Evolutionary conservation across 164 flowering plant genomes (phyloP).

Genomic region (Tetrastigma voinierianum): DNA sequence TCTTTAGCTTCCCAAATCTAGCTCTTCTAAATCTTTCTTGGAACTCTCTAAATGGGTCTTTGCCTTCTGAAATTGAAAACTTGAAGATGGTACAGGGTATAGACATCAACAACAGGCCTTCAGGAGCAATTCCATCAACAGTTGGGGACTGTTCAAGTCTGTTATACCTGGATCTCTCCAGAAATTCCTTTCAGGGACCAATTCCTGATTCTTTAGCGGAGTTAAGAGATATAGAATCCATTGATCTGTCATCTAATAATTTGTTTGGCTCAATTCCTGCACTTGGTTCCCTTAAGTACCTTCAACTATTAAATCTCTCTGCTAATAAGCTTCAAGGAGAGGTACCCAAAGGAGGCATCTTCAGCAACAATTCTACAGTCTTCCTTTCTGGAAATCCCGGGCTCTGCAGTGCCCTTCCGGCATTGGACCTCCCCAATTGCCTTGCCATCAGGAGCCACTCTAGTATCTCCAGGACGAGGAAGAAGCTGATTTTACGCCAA

Average conservation of each 20-base stretch:
- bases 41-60: slow-evolving; percentile 17
- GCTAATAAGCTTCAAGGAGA: slow-evolving; percentile 11
- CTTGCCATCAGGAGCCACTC: not conserved
- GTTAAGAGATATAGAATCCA: slow-evolving; percentile 13
- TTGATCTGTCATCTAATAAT: slow-evolving; percentile 18
- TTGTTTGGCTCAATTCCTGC: slow-evolving; percentile 18
- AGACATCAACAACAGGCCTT: slow-evolving; percentile 10
- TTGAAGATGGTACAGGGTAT: slow-evolving; percentile 7
- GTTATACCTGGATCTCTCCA: slow-evolving; percentile 3
- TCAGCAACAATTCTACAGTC: slow-evolving; percentile 8
- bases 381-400: slow-evolving; percentile 7
- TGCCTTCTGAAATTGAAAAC: slow-evolving; percentile 20
- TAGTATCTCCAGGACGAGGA: not conserved
- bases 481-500: not conserved
- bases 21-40: slow-evolving; percentile 17
- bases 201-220: slow-evolving; percentile 13
- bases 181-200: slow-evolving; percentile 17
- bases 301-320: slow-evolving; percentile 20
- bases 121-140: slow-evolving; percentile 13
- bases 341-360: slow-evolving; percentile 18
- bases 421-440: slow-evolving; percentile 11
- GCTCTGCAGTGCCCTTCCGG: slow-evolving; percentile 16
- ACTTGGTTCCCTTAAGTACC: slow-evolving; percentile 6
- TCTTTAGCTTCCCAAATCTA: slow-evolving; percentile 8
- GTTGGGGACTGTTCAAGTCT: slow-evolving; percentile 16